phyloP scores from a whole-genome alignment of 805 yeast species.

The Kazachstania africana region DNA sequence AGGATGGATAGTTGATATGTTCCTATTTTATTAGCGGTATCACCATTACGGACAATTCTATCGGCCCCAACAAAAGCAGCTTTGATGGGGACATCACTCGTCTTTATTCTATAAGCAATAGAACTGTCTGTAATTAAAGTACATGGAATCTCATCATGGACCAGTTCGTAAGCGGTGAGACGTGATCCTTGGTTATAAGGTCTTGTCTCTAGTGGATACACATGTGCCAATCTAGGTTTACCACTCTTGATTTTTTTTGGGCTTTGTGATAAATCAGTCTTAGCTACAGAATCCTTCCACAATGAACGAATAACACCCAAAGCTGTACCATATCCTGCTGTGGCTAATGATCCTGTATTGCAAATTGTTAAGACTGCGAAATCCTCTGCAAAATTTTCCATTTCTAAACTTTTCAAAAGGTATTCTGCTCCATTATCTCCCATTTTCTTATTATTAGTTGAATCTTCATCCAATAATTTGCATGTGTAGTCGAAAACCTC shows the following conservation, averaged over 20 bases:
- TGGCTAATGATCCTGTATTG: slow-evolving; percentile 93
- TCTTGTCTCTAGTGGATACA: slow-evolving; percentile 84
- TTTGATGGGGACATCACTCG: slow-evolving; percentile 50
- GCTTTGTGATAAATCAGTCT: slow-evolving; percentile 10
- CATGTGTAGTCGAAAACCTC: slow-evolving; percentile 35
- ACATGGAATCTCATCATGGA: slow-evolving; percentile 77
- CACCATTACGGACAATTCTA: slow-evolving; percentile 86
- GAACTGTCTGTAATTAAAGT: slow-evolving; percentile 84
- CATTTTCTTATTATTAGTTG: slow-evolving; percentile 61
- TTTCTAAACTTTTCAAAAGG: slow-evolving; percentile 35
- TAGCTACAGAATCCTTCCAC: slow-evolving; percentile 31
- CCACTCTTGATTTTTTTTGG: slow-evolving; percentile 17
- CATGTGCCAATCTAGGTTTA: slow-evolving; percentile 48
- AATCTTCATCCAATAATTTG: slow-evolving; percentile 59
- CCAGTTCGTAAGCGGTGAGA: slow-evolving; percentile 81
- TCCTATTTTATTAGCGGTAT: slow-evolving; percentile 93
- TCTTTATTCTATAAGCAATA: slow-evolving; percentile 63
- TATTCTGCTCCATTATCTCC: slow-evolving; percentile 76
- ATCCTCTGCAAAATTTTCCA: slow-evolving; percentile 45
- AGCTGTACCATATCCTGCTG: slow-evolving; percentile 97
- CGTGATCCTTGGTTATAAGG: slow-evolving; percentile 97
- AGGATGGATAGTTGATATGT: slow-evolving; percentile 82
- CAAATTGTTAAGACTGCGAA: slow-evolving; percentile 85
- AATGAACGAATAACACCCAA: slow-evolving; percentile 80
- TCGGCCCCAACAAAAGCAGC: slow-evolving; percentile 93